These are phyloP conservation scores for Phenoliferia sp. DNA, from an alignment of 1,284 basidiomycete species.

Conservation along the genomic window DNA sequence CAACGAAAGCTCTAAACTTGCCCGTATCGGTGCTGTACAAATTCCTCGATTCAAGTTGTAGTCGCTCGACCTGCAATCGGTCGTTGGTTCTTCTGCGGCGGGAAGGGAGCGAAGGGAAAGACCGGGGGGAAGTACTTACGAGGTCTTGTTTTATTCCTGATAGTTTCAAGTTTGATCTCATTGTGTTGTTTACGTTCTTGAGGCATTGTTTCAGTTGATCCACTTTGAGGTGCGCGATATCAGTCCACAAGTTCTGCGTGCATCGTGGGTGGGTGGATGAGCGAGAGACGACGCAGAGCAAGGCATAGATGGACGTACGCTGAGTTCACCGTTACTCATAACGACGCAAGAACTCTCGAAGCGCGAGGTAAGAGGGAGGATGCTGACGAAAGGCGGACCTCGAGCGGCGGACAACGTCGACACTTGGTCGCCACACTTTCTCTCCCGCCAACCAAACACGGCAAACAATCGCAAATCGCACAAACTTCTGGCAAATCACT, in stretches of 20 bases:
- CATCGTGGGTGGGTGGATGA: no score
- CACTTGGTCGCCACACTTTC: no score
- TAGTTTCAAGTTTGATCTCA: constrained; percentile 58
- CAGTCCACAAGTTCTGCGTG: neutral
- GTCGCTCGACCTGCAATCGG: neutral
- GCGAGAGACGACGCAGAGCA: no score
- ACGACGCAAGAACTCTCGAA: no score
- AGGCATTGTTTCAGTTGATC: constrained; percentile 73
- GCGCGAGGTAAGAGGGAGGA: no score
- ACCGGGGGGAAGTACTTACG: constrained; percentile 61
- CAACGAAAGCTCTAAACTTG: constrained; percentile 1
- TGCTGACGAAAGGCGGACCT: no score
- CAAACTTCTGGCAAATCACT: no score
- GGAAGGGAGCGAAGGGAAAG: constrained; percentile 56
- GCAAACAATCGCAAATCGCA: no score
- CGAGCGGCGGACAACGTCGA: no score
- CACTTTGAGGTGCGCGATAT: constrained; percentile 54
- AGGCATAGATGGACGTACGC: no score
- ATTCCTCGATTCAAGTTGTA: neutral
- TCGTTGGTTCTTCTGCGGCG: neutral
- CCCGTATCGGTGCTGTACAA: neutral
- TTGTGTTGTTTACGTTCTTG: constrained; percentile 60
- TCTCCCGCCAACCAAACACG: no score
- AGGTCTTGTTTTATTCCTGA: constrained; percentile 79
- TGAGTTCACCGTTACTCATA: no score